phyloP scores from a whole-genome alignment of 1,284 basidiomycete species.

The Takashimella koratensis region DNA sequence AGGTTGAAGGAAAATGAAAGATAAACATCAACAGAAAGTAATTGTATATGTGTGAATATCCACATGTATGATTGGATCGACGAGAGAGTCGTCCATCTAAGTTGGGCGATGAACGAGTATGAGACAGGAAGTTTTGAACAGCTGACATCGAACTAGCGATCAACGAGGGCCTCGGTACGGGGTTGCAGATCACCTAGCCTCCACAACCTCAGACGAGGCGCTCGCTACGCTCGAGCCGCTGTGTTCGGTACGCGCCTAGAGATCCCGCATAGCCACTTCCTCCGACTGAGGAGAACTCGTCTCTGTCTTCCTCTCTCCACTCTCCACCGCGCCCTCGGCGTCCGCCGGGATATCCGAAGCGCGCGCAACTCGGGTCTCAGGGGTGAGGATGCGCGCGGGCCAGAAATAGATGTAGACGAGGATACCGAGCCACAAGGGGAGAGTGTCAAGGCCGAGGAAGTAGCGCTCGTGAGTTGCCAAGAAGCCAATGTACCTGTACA shows the following conservation, averaged over 20 bases:
- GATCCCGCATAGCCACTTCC: not conserved
- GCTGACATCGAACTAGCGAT: too few species aligned
- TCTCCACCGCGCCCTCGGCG: not conserved
- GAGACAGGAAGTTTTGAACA: too few species aligned
- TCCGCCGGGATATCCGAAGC: not conserved
- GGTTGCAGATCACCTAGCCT: too few species aligned
- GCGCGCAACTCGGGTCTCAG: constrained; percentile 14
- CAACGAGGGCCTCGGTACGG: too few species aligned
- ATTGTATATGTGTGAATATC: too few species aligned
- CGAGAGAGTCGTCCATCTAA: too few species aligned
- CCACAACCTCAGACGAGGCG: too few species aligned
- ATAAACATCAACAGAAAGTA: too few species aligned
- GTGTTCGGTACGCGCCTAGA: not conserved
- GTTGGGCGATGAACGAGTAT: too few species aligned
- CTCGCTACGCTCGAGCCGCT: too few species aligned
- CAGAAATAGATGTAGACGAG: constrained; percentile 42
- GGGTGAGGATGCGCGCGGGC: constrained; percentile 37
- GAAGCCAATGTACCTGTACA: constrained; percentile 53
- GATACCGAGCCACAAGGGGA: constrained; percentile 58
- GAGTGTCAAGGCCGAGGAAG: constrained; percentile 66
- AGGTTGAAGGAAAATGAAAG: too few species aligned
- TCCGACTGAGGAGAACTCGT: not conserved
- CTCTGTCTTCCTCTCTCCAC: not conserved
- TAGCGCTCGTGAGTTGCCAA: constrained; percentile 60
- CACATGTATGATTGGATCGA: too few species aligned